Conservation (phyloP, 768 basidiomycete species). For the Mycena kentingensis region DNA sequence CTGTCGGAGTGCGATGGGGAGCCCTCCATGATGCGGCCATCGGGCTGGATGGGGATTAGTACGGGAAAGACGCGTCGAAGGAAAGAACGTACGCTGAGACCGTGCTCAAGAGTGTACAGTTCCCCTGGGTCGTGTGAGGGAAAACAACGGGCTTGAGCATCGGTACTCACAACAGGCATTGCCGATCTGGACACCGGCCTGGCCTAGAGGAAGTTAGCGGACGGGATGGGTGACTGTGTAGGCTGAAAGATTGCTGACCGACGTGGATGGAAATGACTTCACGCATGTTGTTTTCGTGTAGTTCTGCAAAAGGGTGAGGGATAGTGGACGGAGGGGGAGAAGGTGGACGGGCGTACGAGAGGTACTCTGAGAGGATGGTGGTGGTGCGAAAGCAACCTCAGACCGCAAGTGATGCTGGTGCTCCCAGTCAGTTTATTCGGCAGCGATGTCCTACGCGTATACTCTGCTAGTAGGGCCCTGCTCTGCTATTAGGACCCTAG, state of each 20-base stretch:
- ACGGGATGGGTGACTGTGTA: not conserved
- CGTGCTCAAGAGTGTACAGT: slow-evolving; percentile 97
- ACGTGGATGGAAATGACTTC: slow-evolving; percentile 97
- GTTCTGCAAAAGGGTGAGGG: not conserved
- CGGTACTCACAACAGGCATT: slow-evolving; percentile 89
- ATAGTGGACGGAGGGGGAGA: slow-evolving; percentile 7
- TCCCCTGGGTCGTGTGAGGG: slow-evolving; percentile 64
- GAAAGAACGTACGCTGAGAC: slow-evolving; percentile 73
- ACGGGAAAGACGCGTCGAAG: slow-evolving; percentile 2
- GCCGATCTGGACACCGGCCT: slow-evolving; percentile 93
- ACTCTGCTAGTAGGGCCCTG: too few species aligned
- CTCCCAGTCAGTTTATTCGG: not conserved
- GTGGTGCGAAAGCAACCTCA: not conserved
- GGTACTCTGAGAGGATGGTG: too few species aligned
- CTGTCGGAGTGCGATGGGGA: slow-evolving; percentile 71
- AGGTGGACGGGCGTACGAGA: slow-evolving; percentile 2
- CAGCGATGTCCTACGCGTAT: not conserved
- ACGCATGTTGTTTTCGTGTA: slow-evolving; percentile 75
- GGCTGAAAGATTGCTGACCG: slow-evolving; percentile 29
- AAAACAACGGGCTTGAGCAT: slow-evolving; percentile 8
- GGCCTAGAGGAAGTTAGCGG: slow-evolving; percentile 39
- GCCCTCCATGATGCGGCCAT: slow-evolving; percentile 80
- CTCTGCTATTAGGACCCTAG: too few species aligned
- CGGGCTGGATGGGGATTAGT: slow-evolving; percentile 59
- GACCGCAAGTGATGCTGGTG: not conserved